Percentiles rank a stretch among this genome's conserved stretches.
Evolutionary conservation across 2,329 filamentous ascomycete species (phyloP).

Genomic region (Cytospora leucostoma): DNA sequence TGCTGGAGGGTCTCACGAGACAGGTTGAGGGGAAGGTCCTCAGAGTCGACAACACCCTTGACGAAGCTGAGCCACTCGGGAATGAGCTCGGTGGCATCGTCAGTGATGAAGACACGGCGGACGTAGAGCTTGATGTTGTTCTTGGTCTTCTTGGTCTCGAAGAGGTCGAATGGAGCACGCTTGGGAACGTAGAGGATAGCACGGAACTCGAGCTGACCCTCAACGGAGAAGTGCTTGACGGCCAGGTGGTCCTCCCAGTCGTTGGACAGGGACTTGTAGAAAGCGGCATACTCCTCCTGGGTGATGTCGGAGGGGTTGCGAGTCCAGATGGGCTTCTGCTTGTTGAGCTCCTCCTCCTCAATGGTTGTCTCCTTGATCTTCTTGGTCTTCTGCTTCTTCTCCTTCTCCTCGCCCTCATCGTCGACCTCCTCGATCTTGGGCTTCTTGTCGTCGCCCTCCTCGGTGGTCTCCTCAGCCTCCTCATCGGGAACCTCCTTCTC

Average conservation of each 20-base stretch:
- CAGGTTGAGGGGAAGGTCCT: conserved; percentile 98
- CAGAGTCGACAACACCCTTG: conserved; percentile 99
- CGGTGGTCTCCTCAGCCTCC: conserved; percentile 61
- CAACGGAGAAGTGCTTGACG: conserved; percentile 99
- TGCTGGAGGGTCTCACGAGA: conserved; percentile 99
- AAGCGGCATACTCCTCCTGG: conserved; percentile 93
- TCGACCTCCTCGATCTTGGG: conserved; percentile 92
- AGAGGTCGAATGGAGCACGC: conserved; percentile 98
- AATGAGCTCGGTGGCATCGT: conserved; percentile 98
- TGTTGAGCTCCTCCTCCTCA: conserved; percentile 97
- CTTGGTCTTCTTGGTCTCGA: conserved; percentile 99
- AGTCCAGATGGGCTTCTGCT: conserved; percentile 91
- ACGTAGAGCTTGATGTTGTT: conserved; percentile 99
- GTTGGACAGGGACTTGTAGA: conserved; percentile 99
- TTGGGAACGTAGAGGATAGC: conserved; percentile 99
- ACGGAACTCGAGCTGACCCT: conserved; percentile 99
- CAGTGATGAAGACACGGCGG: conserved; percentile 99
- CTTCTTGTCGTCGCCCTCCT: conserved; percentile 89
- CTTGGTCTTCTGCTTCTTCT: conserved; percentile 98
- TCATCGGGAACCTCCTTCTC: conserved; percentile 99
- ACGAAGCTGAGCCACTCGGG: conserved; percentile 99
- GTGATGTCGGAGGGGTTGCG: conserved; percentile 79
- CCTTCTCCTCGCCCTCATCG: conserved; percentile 77
- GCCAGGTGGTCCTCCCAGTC: conserved; percentile 99
- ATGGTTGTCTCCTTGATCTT: conserved; percentile 98